Evolutionary conservation across 495 filamentous ascomycete species (phyloP).

Genomic region (Podospora conica): DNA sequence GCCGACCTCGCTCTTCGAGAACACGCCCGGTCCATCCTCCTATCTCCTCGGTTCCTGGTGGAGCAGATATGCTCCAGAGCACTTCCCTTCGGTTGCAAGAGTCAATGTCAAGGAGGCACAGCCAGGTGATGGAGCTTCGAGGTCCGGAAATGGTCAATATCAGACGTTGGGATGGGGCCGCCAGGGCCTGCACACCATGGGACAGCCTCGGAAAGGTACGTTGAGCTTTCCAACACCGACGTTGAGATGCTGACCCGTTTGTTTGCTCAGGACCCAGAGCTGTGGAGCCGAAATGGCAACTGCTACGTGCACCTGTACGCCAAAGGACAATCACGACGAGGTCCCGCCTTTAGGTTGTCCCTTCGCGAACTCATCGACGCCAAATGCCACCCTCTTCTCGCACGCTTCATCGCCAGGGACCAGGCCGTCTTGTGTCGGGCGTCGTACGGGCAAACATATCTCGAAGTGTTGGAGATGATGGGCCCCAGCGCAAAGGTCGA

Average conservation of each 20-base stretch:
- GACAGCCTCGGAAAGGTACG: slow-evolving; percentile 49
- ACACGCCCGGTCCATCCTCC: background rate
- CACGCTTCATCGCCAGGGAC: slow-evolving; percentile 39
- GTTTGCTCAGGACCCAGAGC: slow-evolving; percentile 48
- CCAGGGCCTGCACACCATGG: slow-evolving; percentile 43
- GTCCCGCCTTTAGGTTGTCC: slow-evolving; percentile 54
- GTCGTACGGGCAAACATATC: slow-evolving; percentile 11
- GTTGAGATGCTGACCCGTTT: background rate
- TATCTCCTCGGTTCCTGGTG: background rate
- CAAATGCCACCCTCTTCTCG: slow-evolving; percentile 47
- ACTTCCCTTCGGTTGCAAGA: background rate
- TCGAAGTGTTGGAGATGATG: slow-evolving; percentile 9
- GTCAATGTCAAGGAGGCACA: slow-evolving; percentile 21
- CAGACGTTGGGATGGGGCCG: slow-evolving; percentile 53
- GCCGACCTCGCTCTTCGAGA: background rate
- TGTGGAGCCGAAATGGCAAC: slow-evolving; percentile 57
- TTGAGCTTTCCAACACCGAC: background rate
- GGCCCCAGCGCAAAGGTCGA: slow-evolving; percentile 38
- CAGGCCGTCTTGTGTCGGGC: slow-evolving; percentile 12
- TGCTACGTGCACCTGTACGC: slow-evolving; percentile 58
- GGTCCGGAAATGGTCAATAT: slow-evolving; percentile 23
- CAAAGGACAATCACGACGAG: slow-evolving; percentile 51
- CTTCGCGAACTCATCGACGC: slow-evolving; percentile 44
- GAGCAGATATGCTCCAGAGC: slow-evolving; percentile 1
- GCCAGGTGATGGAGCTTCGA: slow-evolving; percentile 17